A percentile compares a stretch with the other conserved stretches of the same genome.
These are phyloP conservation scores for Massarina eburnea DNA, from an alignment of 2,329 filamentous ascomycete genomes.

Conservation along the genomic window DNA sequence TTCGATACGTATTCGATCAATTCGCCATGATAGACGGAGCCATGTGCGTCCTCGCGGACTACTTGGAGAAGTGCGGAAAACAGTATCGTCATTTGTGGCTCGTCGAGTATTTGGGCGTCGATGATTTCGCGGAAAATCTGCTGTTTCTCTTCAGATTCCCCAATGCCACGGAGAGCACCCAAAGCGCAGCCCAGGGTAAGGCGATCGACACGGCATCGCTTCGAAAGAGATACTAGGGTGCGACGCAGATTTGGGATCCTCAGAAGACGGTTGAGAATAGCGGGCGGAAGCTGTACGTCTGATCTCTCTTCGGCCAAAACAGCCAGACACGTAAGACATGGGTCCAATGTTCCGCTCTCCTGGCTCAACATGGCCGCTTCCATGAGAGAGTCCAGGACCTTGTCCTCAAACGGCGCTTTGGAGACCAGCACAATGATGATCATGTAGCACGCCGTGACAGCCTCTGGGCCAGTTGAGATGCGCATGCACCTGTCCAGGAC, in stretches of 20 bases:
- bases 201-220: conserved; percentile 68
- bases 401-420: conserved; percentile 77
- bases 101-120: conserved; percentile 60
- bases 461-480: conserved; percentile 72
- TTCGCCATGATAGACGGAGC: conserved; percentile 33
- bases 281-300: conserved; percentile 67
- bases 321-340: conserved; percentile 77
- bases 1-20: conserved; percentile 35
- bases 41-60: conserved; percentile 30
- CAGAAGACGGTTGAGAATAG: conserved; percentile 69
- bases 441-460: conserved; percentile 90
- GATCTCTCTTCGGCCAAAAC: conserved; percentile 80
- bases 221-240: conserved; percentile 63
- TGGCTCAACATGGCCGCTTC: conserved; percentile 80
- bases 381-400: conserved; percentile 83
- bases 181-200: conserved; percentile 70
- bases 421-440: conserved; percentile 81
- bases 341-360: conserved; percentile 69
- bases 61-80: conserved; percentile 66
- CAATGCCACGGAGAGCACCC: conserved; percentile 38
- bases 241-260: conserved; percentile 63
- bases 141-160: conserved; percentile 20
- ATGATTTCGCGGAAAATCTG: conserved; percentile 63
- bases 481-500: conserved; percentile 76
- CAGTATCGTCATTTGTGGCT: conserved; percentile 64